Base-by-base conservation (phyloP, 2,329 filamentous ascomycete genomes). In the Arthrocladium fulminans region DNA sequence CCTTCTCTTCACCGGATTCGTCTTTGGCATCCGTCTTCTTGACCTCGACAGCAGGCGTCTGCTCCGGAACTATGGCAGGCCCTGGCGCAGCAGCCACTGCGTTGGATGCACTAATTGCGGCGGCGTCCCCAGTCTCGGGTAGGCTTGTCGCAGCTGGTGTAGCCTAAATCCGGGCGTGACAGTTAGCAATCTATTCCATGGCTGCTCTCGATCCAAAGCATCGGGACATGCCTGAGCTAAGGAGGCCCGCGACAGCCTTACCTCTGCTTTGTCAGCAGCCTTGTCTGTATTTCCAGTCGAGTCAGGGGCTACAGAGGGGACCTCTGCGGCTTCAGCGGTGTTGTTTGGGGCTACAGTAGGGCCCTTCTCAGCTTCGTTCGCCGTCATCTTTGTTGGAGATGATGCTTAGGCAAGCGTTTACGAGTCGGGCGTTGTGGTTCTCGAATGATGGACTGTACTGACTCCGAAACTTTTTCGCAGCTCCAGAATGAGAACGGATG, bases 311-410 rank as follows among this genome's bases (percentile, higher is more conserved):
- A 51, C 45, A 15, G 42, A 30, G 19, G 53, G 54, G 15, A 52
- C 49, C 34, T 56, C 52, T 10, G 32, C 45, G 6, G 27, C 49
- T 19, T 50, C 30, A 35, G 47, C 40, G 2, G 52, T 53, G 30
- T 24, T 55, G 40, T 50, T 50, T 8, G 54, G 54, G 6, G 51
- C 54, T 12, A 47, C 51, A 27, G 51, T 54, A 13, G 52, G 52
- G 4, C 32, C 32, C 13, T 35, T 9, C 32, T 35, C 32, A 15
- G 32, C 32, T 15, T 8, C 32, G 32, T 35, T 35, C 10, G 10
- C 32, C 13, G 32, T 9, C 32, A 35, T 35, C 6, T 7, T 35
- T 5, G 13, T 35, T 35, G 27, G 27, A n/a, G 32, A 35, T 8
- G 10, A 15, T 7, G 13, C 27, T 29, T n/a, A n/a, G 27, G 27